Conservation (phyloP, 306 rosid genomes). For the Prunus fruticosa region DNA sequence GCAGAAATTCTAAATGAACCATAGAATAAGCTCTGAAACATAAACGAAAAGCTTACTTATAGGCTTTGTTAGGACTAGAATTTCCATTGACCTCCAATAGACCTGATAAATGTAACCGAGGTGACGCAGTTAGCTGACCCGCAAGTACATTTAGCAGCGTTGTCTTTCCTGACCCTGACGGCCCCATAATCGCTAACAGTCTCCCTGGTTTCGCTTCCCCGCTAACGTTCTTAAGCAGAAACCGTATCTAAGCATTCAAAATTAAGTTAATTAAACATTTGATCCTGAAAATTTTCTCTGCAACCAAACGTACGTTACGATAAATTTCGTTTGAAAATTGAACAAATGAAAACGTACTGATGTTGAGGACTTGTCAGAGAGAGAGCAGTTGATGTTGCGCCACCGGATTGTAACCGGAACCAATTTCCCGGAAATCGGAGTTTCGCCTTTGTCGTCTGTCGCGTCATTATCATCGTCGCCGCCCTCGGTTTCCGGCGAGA, state of each 20-base stretch:
- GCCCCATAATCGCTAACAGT: slow-evolving; percentile 88
- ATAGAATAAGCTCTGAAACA: background rate
- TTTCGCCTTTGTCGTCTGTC: slow-evolving; percentile 24
- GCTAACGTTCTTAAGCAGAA: slow-evolving; percentile 65
- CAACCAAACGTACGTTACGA: slow-evolving; percentile 1
- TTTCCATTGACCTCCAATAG: slow-evolving; percentile 78
- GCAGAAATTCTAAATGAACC: background rate
- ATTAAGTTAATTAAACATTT: background rate
- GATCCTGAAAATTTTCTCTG: slow-evolving; percentile 13
- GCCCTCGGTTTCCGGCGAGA: slow-evolving; percentile 44
- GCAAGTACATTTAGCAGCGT: slow-evolving; percentile 84
- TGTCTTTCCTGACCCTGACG: slow-evolving; percentile 98
- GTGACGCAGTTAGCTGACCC: slow-evolving; percentile 71
- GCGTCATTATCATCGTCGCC: slow-evolving; percentile 31
- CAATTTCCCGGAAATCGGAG: slow-evolving; percentile 35
- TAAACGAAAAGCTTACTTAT: slow-evolving; percentile 43
- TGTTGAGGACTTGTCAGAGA: slow-evolving; percentile 58
- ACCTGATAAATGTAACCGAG: slow-evolving; percentile 64
- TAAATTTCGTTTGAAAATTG: background rate
- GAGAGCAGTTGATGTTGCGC: slow-evolving; percentile 69
- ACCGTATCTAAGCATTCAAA: slow-evolving; percentile 48
- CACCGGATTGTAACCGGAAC: slow-evolving; percentile 75
- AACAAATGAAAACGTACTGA: slow-evolving; percentile 44
- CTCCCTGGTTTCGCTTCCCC: slow-evolving; percentile 93
- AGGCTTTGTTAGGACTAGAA: slow-evolving; percentile 52